Conservation (phyloP, 352 stramenopile species). For the Phytopythium montanum region DNA sequence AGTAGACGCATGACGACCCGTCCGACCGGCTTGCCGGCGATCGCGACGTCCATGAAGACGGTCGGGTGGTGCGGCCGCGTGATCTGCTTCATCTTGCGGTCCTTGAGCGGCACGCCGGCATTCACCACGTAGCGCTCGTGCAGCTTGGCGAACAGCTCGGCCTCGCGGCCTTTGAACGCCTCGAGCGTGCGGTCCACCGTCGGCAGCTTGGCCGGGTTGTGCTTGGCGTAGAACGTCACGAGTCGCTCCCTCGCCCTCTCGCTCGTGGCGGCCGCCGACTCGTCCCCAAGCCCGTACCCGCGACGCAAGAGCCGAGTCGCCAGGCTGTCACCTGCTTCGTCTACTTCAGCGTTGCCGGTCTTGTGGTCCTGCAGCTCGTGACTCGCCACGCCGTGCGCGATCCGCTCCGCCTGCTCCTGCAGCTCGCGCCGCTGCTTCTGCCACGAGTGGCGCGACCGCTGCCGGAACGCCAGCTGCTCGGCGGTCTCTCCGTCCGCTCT, state of each 20-base stretch:
- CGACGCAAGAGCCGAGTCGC: conserved; percentile 39
- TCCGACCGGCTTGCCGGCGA: conserved; percentile 75
- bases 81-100: conserved; percentile 44
- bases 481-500: conserved; percentile 1
- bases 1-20: conserved; percentile 95
- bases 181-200: conserved; percentile 54
- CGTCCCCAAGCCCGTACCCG: conserved; percentile 38
- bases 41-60: conserved; percentile 95
- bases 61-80: conserved; percentile 70
- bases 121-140: conserved; percentile 51
- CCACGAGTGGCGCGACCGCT: conserved; percentile 64
- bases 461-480: conserved; percentile 32
- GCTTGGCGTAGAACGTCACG: conserved; percentile 60
- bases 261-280: no score
- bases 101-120: conserved; percentile 24
- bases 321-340: conserved; percentile 24
- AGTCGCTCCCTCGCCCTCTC: conserved; percentile 18
- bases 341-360: background rate
- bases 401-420: conserved; percentile 22
- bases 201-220: conserved; percentile 58
- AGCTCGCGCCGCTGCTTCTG: conserved; percentile 47
- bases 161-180: conserved; percentile 50
- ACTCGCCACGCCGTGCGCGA: conserved; percentile 10
- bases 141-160: conserved; percentile 68
- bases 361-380: conserved; percentile 6